Evolutionary conservation across 805 yeast genomes (phyloP).

Genomic region (Ogataea allantospora): DNA sequence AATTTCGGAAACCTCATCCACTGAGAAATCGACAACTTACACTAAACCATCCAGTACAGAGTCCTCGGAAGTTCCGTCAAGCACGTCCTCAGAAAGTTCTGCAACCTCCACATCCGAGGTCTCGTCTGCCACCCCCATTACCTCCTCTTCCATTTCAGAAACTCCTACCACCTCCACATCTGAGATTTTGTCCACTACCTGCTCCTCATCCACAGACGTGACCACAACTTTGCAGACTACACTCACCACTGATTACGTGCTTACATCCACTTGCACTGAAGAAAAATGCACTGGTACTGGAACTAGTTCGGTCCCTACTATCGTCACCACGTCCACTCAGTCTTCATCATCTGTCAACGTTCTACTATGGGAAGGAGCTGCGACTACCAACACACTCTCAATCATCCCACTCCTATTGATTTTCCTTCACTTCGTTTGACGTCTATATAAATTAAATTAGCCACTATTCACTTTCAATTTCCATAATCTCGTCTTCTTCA

Average conservation of each 20-base stretch:
- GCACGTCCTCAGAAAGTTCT: not conserved
- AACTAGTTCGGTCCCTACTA: not conserved
- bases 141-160: not conserved
- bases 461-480: slow-evolving; percentile 51
- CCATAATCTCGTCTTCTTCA: slow-evolving; percentile 55
- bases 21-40: slow-evolving; percentile 3
- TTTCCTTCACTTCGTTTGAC: slow-evolving; percentile 9
- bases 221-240: not conserved
- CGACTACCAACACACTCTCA: not conserved
- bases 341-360: not conserved
- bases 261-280: not conserved
- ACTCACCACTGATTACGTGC: not conserved
- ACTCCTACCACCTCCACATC: not conserved
- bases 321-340: not conserved
- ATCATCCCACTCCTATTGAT: slow-evolving; percentile 1
- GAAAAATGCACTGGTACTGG: not conserved
- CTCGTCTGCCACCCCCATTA: slow-evolving; percentile 1
- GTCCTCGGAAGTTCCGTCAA: slow-evolving; percentile 1
- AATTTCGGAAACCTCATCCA: not conserved
- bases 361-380: slow-evolving; percentile 1
- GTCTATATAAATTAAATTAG: slow-evolving; percentile 8
- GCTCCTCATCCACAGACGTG: not conserved
- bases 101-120: not conserved
- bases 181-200: not conserved
- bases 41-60: no score